Conservation (phyloP, 805 yeast species). For the Saccharomycopsis fodiens region DNA sequence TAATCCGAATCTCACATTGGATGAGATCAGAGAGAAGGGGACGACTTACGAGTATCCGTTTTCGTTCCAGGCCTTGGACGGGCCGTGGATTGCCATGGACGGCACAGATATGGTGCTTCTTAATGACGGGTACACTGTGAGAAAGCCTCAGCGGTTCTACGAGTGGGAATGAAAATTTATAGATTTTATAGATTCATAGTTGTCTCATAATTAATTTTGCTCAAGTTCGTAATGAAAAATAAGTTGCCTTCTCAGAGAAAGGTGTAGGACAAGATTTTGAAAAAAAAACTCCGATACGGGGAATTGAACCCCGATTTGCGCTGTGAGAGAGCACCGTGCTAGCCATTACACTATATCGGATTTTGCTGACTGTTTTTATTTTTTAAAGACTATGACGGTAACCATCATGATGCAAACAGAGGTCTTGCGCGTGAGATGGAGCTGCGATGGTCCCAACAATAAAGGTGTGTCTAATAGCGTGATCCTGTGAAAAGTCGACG, state of each 20-base stretch:
- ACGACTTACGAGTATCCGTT: constrained; percentile 75
- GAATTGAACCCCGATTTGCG: background rate
- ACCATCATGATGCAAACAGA: no score
- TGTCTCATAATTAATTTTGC: background rate
- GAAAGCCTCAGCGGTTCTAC: constrained; percentile 30
- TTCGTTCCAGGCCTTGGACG: constrained; percentile 62
- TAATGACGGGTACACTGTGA: constrained; percentile 33
- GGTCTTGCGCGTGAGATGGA: no score
- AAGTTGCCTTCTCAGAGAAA: no score
- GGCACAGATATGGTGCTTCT: constrained; percentile 46
- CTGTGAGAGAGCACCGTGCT: background rate
- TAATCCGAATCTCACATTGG: constrained; percentile 42
- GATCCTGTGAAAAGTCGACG: no score
- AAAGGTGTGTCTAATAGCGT: no score
- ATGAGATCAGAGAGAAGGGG: constrained; percentile 66
- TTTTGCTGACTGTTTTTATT: background rate
- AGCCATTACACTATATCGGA: background rate
- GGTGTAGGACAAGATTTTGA: no score
- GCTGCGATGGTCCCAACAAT: no score
- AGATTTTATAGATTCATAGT: background rate
- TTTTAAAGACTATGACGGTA: no score
- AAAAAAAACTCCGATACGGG: background rate
- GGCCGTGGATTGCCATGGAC: constrained; percentile 76
- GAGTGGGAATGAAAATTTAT: constrained; percentile 33
- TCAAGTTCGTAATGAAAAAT: background rate